These are phyloP conservation scores for Colletotrichum salicis DNA, from an alignment of 2,329 filamentous ascomycete genomes.

Conservation along the genomic window DNA sequence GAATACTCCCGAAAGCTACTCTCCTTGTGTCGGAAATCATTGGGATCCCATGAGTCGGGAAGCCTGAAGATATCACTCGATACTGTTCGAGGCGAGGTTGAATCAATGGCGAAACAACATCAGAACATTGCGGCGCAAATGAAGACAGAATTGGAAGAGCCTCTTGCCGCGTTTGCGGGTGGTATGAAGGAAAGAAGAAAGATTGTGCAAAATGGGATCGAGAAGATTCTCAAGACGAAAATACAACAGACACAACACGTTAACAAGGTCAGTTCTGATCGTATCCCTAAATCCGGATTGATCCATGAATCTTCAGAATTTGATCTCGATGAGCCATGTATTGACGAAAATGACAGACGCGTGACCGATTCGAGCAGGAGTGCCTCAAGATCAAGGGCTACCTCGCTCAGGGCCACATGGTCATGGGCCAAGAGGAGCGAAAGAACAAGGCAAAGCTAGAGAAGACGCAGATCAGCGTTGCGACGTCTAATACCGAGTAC, in stretches of 20 bases:
- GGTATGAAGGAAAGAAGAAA: slow-evolving; percentile 97
- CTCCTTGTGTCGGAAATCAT: slow-evolving; percentile 84
- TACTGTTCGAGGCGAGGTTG: slow-evolving; percentile 86
- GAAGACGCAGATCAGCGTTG: slow-evolving; percentile 97
- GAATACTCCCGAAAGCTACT: slow-evolving; percentile 93
- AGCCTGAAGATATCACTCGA: slow-evolving; percentile 87
- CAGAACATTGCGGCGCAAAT: slow-evolving; percentile 91
- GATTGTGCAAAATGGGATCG: slow-evolving; percentile 93
- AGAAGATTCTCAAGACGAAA: slow-evolving; percentile 94
- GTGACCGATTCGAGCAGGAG: slow-evolving; percentile 96
- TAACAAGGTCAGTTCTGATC: slow-evolving; percentile 77
- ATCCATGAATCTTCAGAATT: neutral
- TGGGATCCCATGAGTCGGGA: slow-evolving; percentile 88
- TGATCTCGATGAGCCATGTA: neutral
- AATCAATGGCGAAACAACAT: slow-evolving; percentile 94
- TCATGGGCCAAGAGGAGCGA: slow-evolving; percentile 98
- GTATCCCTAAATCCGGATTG: neutral
- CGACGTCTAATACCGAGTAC: slow-evolving; percentile 91
- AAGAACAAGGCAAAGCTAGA: slow-evolving; percentile 99
- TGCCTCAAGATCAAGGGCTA: slow-evolving; percentile 99
- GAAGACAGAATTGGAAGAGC: slow-evolving; percentile 96
- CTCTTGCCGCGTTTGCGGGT: slow-evolving; percentile 88
- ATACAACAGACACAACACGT: slow-evolving; percentile 89
- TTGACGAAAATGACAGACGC: slow-evolving; percentile 64
- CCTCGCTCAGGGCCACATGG: slow-evolving; percentile 98